phyloP scores from a whole-genome alignment of 768 basidiomycete species.

The Multifurca ochricompacta region DNA sequence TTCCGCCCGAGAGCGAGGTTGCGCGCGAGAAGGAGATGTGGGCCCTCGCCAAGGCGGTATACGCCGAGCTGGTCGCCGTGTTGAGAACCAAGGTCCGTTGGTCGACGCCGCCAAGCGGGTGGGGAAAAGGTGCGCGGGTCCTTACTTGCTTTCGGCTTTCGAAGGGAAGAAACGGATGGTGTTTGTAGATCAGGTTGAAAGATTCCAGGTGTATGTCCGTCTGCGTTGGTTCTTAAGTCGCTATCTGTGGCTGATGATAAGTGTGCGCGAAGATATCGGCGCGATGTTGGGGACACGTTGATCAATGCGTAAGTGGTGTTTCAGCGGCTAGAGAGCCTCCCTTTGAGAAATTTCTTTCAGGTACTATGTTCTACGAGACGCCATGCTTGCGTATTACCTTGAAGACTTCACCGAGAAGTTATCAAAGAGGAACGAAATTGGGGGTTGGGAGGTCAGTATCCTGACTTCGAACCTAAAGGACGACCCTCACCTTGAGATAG shows the following conservation, averaged over 20 bases:
- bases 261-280: slow-evolving; percentile 50
- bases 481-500: slow-evolving; percentile 31
- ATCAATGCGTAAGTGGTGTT: slow-evolving; percentile 66
- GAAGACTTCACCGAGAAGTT: slow-evolving; percentile 53
- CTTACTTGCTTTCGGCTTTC: not conserved
- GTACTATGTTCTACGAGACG: slow-evolving; percentile 79
- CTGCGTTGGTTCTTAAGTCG: not conserved
- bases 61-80: slow-evolving; percentile 66
- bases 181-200: slow-evolving; percentile 64
- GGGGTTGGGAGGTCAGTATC: slow-evolving; percentile 68
- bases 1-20: slow-evolving; percentile 33
- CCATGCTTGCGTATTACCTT: slow-evolving; percentile 70
- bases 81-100: slow-evolving; percentile 70
- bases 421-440: slow-evolving; percentile 32
- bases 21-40: slow-evolving; percentile 34
- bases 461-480: not conserved
- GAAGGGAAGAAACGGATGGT: slow-evolving; percentile 9
- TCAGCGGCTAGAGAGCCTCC: not conserved
- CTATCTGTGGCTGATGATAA: not conserved
- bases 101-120: slow-evolving; percentile 44
- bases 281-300: slow-evolving; percentile 81
- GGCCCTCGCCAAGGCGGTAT: slow-evolving; percentile 64
- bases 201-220: slow-evolving; percentile 61
- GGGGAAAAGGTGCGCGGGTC: slow-evolving; percentile 57
- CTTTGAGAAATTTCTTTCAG: slow-evolving; percentile 30